A percentile compares a stretch with the other conserved stretches of the same genome.
phyloP scores from a whole-genome alignment of 768 basidiomycete genomes.

The Lactifluus rugatus region DNA sequence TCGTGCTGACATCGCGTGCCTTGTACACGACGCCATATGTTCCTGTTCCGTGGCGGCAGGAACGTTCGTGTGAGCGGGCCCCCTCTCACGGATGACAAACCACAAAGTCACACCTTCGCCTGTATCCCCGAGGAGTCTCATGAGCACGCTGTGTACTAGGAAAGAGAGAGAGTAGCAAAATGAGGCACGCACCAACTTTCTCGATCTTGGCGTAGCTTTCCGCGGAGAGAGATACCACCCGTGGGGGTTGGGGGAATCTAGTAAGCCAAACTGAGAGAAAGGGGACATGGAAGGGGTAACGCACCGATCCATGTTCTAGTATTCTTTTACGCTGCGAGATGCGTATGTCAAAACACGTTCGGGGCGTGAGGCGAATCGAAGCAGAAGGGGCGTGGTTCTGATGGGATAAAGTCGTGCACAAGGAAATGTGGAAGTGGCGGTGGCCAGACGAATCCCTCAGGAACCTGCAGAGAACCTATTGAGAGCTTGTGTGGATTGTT shows the following conservation, averaged over 20 bases:
- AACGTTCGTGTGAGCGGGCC: background rate
- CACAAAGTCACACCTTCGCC: conserved; percentile 37
- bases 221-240: background rate
- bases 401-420: too few species aligned
- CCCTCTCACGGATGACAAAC: too few species aligned
- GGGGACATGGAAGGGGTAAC: background rate
- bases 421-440: too few species aligned
- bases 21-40: conserved; percentile 99
- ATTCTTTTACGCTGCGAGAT: too few species aligned
- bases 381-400: too few species aligned
- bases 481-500: too few species aligned
- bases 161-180: background rate
- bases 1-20: conserved; percentile 71
- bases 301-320: conserved; percentile 14
- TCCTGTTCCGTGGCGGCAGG: conserved; percentile 37
- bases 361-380: too few species aligned
- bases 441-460: too few species aligned
- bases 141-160: background rate
- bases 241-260: background rate
- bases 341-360: too few species aligned
- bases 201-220: conserved; percentile 93
- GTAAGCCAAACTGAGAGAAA: background rate
- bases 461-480: too few species aligned
- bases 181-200: conserved; percentile 79
- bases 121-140: conserved; percentile 22